Base-by-base conservation (phyloP, 805 yeast genomes). In the Metschnikowia proteae region DNA sequence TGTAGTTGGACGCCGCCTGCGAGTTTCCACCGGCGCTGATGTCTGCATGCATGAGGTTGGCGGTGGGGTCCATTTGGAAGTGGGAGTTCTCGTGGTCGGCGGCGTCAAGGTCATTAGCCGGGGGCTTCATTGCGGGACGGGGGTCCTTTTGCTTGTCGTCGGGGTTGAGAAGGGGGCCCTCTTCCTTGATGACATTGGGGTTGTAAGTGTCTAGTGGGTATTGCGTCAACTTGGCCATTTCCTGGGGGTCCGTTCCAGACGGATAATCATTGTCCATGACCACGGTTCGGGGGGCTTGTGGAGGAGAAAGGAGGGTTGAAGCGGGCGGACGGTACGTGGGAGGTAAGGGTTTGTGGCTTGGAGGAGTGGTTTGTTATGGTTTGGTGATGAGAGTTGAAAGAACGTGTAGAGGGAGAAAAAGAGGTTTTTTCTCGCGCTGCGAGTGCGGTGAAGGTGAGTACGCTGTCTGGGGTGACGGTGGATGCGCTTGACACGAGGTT, bases 221-320 rank as follows among this genome's bases (percentile, higher is more conserved):
- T 7, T 42, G 45, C 25, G 38, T 17, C 45, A 42, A 42, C 45
- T 42, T 42, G 45, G 45, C 38, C 45, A 42, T 42, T 33, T 42
- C 45, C 31, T 32, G 35, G 26, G 45, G 38, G 38, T 42, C 38
- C 38, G 37, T 42, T 7, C 38, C 38, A 34, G 45, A 32, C 45
- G 38, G 45, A 34, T 42, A 42, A 5, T 42, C 45, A 42, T 42
- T 42, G 9, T 42, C 38, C 45, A 42, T 42, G 37, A 13, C 45
- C 35, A 39, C 27, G 8, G 35, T 9, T 13, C 8, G 30, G 13
- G 11, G 25, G 41, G 23, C 41, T 23, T 17, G n/a, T n/a, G 7
- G 9, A 23, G 23, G 10, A 9, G 13, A 13, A 23, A 5, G 35
- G 31, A 10, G 41, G 41, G n/a, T 2, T 8, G 17, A 32, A 32